phyloP scores from a whole-genome alignment of 2,329 filamentous ascomycete genomes.

The Cercospora canescens region DNA sequence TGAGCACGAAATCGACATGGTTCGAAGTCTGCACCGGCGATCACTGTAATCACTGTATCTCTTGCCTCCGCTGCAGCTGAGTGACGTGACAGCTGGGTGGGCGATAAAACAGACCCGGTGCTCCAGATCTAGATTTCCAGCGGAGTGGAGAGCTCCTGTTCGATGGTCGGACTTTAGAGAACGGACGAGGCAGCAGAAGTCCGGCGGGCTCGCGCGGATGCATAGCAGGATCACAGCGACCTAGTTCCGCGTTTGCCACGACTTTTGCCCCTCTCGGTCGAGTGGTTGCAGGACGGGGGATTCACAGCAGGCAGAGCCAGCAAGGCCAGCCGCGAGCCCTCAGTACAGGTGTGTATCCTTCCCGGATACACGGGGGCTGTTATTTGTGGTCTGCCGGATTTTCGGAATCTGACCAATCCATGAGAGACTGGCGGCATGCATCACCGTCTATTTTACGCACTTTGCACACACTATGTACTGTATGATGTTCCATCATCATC shows the following conservation, averaged over 20 bases:
- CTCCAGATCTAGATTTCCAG: neutral
- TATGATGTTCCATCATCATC: neutral
- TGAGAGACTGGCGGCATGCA: too few species aligned
- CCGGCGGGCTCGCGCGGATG: conserved; percentile 1
- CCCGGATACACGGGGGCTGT: neutral
- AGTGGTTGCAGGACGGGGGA: neutral
- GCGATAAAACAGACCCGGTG: neutral
- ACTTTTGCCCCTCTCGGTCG: neutral
- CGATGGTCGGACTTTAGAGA: neutral
- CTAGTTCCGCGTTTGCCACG: neutral
- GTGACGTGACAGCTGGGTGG: neutral
- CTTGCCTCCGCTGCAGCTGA: neutral
- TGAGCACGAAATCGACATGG: neutral
- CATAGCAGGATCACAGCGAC: neutral
- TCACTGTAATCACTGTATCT: neutral
- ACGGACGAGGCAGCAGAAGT: neutral
- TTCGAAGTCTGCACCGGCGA: neutral
- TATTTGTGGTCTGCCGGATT: neutral
- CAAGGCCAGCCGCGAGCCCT: neutral
- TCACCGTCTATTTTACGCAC: neutral
- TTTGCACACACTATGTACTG: too few species aligned
- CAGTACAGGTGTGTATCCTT: neutral
- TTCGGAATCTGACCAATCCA: conserved; percentile 1
- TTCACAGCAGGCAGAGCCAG: neutral
- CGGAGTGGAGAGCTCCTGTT: neutral